Conservation (phyloP, 768 basidiomycete genomes). For the Russula abietina region DNA sequence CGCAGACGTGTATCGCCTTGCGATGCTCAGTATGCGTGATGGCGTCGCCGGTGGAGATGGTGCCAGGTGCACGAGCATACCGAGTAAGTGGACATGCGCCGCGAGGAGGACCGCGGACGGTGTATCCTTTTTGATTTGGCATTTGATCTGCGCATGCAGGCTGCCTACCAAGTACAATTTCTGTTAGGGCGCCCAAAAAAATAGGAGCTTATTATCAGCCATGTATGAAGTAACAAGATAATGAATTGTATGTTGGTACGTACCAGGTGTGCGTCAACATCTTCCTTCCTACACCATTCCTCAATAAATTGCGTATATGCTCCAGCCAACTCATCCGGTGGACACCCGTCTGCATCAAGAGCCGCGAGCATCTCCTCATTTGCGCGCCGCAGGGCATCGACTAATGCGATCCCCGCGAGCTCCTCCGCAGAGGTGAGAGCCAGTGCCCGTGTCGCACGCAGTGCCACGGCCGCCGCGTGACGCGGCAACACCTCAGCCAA, state of each 20-base stretch:
- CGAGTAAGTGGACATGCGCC: slow-evolving; percentile 35
- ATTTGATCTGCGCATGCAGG: slow-evolving; percentile 33
- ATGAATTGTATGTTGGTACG: slow-evolving; percentile 4
- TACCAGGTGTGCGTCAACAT: slow-evolving; percentile 31
- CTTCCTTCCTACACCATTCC: slow-evolving; percentile 40
- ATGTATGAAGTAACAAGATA: neutral
- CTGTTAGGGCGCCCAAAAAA: slow-evolving; percentile 31
- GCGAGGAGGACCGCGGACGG: slow-evolving; percentile 32
- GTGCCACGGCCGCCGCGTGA: slow-evolving; percentile 36
- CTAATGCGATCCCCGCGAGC: slow-evolving; percentile 45
- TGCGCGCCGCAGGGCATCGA: slow-evolving; percentile 47
- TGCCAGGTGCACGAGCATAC: slow-evolving; percentile 20
- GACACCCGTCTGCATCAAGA: slow-evolving; percentile 18
- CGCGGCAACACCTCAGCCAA: slow-evolving; percentile 35
- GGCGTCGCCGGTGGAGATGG: slow-evolving; percentile 25
- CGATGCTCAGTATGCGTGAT: slow-evolving; percentile 32
- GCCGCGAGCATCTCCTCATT: slow-evolving; percentile 45
- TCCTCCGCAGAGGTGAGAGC: slow-evolving; percentile 25
- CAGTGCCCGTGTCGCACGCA: slow-evolving; percentile 36
- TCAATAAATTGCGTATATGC: slow-evolving; percentile 43
- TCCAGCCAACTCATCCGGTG: slow-evolving; percentile 30
- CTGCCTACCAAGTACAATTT: slow-evolving; percentile 49
- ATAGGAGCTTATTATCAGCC: neutral
- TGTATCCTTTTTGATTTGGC: slow-evolving; percentile 36
- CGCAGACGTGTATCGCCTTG: slow-evolving; percentile 43